Base-by-base conservation (phyloP, 1,284 basidiomycete genomes). In the Fomes fomentarius region DNA sequence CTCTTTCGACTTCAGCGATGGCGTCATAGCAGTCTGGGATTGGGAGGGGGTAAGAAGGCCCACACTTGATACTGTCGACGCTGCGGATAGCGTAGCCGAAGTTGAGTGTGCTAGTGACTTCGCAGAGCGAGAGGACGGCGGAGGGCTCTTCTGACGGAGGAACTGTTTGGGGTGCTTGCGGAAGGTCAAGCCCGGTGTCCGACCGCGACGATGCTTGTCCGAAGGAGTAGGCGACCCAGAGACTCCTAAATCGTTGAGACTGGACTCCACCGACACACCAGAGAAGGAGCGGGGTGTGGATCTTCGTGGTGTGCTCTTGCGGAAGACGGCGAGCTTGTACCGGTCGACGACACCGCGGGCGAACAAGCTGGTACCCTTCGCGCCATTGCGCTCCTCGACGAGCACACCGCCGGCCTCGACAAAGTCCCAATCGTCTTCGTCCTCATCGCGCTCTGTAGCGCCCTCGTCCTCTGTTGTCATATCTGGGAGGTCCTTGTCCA, bases 381-480 rank as follows among this genome's bases (percentile, higher is more conserved):
- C 74, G 10, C 90, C 91, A 61, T 93, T 93, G 52, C 83, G 78
- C 57, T 93, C 91, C 66, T 92, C 89, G 17, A 83, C 84, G 61
- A 88, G 88, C 48, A 47, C 7, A 14, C 74, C 84, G 54, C 67
- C 69, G 1, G 82, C 82, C 63, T 93, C 91, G 53, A 94, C 80
- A 57, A 94, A 84, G 78, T 93, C 92, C 92, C 91, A 94, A 57
- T 93, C 91, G 47, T 91, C 89, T 42, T 87, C 85, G 48, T 87
- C 85, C 22, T 86, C 83, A 38, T 89, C 85, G 40, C 81, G 77
- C 62, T 81, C 79, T 35, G 80, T 81, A 57, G 73, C 72, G 44
- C 69, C 67, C 19, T 68, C 79, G 34, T 84, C 83, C 52, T 82
- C 84, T 50, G 86, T 84, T 52, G 72, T 74, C 48, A 71, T 76